These are phyloP conservation scores for Eragrostis tef DNA, from an alignment of 202 grass and related monocot species.

Conservation along the genomic window DNA sequence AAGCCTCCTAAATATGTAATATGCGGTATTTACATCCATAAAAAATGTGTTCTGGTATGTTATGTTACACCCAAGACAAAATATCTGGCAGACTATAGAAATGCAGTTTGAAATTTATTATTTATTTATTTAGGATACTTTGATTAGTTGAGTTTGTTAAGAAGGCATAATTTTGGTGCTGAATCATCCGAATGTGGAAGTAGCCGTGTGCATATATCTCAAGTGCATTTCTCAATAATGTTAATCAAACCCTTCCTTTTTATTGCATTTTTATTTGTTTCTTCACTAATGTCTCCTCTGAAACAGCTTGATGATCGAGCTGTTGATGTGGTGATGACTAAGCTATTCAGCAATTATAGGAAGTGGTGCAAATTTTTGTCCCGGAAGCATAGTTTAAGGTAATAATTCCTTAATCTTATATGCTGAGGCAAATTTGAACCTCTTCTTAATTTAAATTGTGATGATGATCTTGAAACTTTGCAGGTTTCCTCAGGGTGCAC, in stretches of 20 bases:
- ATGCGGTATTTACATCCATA: neutral
- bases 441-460: constrained; percentile 36
- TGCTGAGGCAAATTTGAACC: constrained; percentile 35
- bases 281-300: neutral
- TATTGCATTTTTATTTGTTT: constrained; percentile 17
- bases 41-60: constrained; percentile 7
- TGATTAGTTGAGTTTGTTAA: constrained; percentile 6
- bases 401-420: constrained; percentile 32
- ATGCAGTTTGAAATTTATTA: constrained; percentile 17
- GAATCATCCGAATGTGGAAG: constrained; percentile 13
- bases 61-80: neutral
- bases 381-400: constrained; percentile 87
- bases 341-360: constrained; percentile 92
- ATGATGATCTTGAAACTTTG: constrained; percentile 44
- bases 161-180: constrained; percentile 4
- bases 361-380: constrained; percentile 98
- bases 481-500: constrained; percentile 68
- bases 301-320: constrained; percentile 88
- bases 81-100: constrained; percentile 4
- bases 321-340: constrained; percentile 81
- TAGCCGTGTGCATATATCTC: neutral
- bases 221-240: constrained; percentile 26
- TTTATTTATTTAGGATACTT: neutral
- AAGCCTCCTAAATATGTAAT: constrained; percentile 19
- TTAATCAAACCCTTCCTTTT: constrained; percentile 18